phyloP scores from a whole-genome alignment of 2,329 filamentous ascomycete species.

The Chaetomiaceae sp. region DNA sequence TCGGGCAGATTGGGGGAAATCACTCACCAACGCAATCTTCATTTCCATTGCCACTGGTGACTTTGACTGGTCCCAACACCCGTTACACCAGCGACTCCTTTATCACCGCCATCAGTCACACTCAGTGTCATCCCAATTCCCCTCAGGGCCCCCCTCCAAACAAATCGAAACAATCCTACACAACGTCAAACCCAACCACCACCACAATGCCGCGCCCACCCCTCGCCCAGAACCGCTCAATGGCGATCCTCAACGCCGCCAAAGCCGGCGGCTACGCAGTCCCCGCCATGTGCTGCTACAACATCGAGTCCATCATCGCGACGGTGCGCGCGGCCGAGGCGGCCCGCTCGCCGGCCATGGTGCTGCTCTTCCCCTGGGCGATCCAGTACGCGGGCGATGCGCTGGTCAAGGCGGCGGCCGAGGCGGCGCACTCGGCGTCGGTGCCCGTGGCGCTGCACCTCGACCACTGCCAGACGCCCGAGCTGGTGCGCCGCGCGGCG shows the following conservation, averaged over 20 bases:
- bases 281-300: conserved; percentile 59
- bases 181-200: too few species aligned
- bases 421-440: conserved; percentile 49
- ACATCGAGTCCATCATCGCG: conserved; percentile 65
- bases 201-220: conserved; percentile 34
- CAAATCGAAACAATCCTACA: conserved; percentile 6
- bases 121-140: neutral
- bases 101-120: too few species aligned
- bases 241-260: conserved; percentile 54
- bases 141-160: neutral
- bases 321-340: conserved; percentile 64
- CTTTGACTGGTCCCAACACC: too few species aligned
- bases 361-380: conserved; percentile 71
- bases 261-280: conserved; percentile 53
- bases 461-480: conserved; percentile 61
- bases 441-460: conserved; percentile 61
- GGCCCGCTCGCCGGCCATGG: conserved; percentile 62
- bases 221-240: conserved; percentile 45
- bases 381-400: conserved; percentile 58
- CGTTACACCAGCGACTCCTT: too few species aligned
- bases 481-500: conserved; percentile 56
- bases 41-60: too few species aligned
- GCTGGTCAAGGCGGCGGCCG: conserved; percentile 51
- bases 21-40: too few species aligned
- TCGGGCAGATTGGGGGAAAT: neutral